Evolutionary conservation across 306 rosid genomes (phyloP).

Genomic region (Abrus precatorius): DNA sequence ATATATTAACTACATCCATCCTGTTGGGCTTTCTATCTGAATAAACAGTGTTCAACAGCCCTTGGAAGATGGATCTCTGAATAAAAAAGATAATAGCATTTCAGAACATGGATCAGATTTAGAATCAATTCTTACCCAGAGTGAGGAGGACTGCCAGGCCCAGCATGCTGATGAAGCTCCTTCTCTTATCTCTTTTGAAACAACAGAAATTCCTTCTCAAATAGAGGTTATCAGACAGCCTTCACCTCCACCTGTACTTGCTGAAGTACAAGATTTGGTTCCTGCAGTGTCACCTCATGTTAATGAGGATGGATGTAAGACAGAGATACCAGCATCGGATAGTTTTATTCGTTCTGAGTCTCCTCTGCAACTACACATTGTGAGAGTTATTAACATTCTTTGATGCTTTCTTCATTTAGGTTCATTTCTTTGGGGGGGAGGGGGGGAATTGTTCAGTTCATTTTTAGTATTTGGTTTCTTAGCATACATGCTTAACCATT

Average conservation of each 20-base stretch:
- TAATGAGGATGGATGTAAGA: conserved; percentile 57
- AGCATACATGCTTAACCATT: conserved; percentile 5
- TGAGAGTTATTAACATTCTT: conserved; percentile 52
- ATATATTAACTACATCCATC: conserved; percentile 25
- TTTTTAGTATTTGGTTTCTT: conserved; percentile 40
- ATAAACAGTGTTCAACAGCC: conserved; percentile 70
- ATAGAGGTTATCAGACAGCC: conserved; percentile 78
- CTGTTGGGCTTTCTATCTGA: conserved; percentile 48
- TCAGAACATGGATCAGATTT: conserved; percentile 57
- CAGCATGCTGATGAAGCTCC: conserved; percentile 56
- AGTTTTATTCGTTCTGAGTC: conserved; percentile 66
- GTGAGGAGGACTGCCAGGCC: conserved; percentile 54
- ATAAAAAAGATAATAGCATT: conserved; percentile 56
- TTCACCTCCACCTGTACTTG: conserved; percentile 95
- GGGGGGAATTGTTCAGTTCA: conserved; percentile 11
- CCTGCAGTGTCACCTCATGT: conserved; percentile 70
- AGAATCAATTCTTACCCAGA: conserved; percentile 58
- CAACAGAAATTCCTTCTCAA: conserved; percentile 59
- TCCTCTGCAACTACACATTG: conserved; percentile 78
- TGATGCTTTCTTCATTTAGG: not conserved
- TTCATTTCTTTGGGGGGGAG: not conserved
- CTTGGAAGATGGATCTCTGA: conserved; percentile 56
- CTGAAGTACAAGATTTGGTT: conserved; percentile 86
- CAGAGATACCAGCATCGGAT: conserved; percentile 58
- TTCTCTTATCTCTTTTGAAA: conserved; percentile 85